Conservation (phyloP, 2,329 filamentous ascomycete species). For the Monilinia fructigena region DNA sequence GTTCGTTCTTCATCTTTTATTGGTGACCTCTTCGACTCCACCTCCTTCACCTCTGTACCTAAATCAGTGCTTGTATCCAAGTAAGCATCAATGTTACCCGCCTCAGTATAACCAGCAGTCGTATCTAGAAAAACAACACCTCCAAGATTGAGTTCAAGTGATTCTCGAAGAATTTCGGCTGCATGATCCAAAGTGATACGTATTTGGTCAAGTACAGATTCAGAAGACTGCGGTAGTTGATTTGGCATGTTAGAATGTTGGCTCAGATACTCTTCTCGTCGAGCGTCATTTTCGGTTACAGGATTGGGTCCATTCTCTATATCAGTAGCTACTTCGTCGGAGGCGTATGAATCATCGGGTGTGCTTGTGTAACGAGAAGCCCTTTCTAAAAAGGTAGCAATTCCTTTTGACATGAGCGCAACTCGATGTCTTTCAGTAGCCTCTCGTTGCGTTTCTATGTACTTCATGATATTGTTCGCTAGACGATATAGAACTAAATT, state of each 20-base stretch:
- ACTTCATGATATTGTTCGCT: slow-evolving; percentile 51
- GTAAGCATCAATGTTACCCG: slow-evolving; percentile 24
- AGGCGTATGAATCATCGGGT: not conserved
- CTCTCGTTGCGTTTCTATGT: slow-evolving; percentile 55
- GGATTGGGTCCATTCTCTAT: not conserved
- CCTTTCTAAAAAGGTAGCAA: slow-evolving; percentile 53
- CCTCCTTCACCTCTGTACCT: slow-evolving; percentile 25
- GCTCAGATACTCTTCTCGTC: not conserved
- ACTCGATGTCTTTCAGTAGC: slow-evolving; percentile 51
- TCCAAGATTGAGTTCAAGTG: slow-evolving; percentile 35
- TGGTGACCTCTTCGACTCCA: not conserved
- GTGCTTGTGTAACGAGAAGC: slow-evolving; percentile 14
- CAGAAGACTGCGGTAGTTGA: slow-evolving; percentile 5
- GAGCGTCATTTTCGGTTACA: not conserved
- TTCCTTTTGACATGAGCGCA: slow-evolving; percentile 51
- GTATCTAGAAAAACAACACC: slow-evolving; percentile 38
- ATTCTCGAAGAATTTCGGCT: slow-evolving; percentile 36
- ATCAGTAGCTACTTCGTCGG: not conserved
- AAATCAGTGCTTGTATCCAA: slow-evolving; percentile 25
- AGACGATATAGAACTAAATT: slow-evolving; percentile 52
- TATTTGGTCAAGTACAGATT: slow-evolving; percentile 35
- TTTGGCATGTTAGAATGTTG: not conserved
- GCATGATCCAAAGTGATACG: slow-evolving; percentile 35
- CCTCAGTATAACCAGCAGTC: slow-evolving; percentile 30
- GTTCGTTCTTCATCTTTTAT: not conserved